A percentile compares a stretch with the other conserved stretches of the same genome.
phyloP scores from a whole-genome alignment of 768 basidiomycete genomes.

The Naganishia kalamii region DNA sequence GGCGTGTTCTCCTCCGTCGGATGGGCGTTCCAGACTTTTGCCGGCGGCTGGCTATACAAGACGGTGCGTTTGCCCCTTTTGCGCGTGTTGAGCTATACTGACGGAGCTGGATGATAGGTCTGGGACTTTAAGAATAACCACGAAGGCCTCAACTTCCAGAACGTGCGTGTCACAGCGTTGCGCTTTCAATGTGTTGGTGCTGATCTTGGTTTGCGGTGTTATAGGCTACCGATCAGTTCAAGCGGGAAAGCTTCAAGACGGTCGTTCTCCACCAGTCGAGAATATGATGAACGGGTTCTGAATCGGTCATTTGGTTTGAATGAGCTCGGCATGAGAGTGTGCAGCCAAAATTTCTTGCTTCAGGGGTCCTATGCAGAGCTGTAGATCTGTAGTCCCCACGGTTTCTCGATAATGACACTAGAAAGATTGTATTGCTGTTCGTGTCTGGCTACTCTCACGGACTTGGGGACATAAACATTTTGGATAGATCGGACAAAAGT shows the following conservation, averaged over 20 bases:
- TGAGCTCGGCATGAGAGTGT: no score
- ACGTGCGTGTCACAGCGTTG: conserved; percentile 23
- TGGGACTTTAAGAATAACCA: conserved; percentile 47
- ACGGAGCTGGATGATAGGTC: conserved; percentile 22
- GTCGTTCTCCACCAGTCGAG: conserved; percentile 28
- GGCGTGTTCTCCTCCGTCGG: conserved; percentile 74
- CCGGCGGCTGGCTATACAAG: conserved; percentile 43
- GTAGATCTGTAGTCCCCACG: no score
- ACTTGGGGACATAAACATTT: no score
- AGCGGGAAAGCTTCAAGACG: conserved; percentile 28
- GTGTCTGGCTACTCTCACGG: no score
- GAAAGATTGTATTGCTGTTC: no score
- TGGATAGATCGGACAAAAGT: no score
- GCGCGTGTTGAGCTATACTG: neutral
- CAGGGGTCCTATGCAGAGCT: no score
- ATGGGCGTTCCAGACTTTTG: conserved; percentile 70
- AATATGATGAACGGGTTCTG: neutral
- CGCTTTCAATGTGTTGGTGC: neutral
- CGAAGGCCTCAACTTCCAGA: conserved; percentile 39
- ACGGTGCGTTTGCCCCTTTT: neutral
- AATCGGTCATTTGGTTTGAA: neutral
- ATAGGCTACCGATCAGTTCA: conserved; percentile 27
- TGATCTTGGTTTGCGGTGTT: neutral
- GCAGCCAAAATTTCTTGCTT: no score
- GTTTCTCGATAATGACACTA: no score